Conservation (phyloP, 2,329 filamentous ascomycete species). For the Didymella lethalis region DNA sequence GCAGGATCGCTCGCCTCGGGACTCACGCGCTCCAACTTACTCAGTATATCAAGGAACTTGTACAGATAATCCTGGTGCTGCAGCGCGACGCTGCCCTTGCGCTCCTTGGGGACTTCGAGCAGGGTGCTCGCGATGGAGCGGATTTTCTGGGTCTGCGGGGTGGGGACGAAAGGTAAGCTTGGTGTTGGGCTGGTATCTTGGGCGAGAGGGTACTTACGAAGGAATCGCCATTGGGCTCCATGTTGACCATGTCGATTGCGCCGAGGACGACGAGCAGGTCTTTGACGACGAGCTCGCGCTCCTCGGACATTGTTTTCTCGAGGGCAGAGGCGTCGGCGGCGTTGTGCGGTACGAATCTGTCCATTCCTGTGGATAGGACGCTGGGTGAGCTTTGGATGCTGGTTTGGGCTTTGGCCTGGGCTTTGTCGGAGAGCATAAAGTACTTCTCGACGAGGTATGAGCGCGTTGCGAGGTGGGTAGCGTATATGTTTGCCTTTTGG, state of each 20-base stretch:
- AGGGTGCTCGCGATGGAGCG: slow-evolving; percentile 83
- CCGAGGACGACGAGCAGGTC: slow-evolving; percentile 77
- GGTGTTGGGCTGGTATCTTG: slow-evolving; percentile 24
- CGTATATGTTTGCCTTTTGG: slow-evolving; percentile 89
- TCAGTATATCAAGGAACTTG: slow-evolving; percentile 76
- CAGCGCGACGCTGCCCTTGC: slow-evolving; percentile 61
- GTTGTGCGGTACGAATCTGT: slow-evolving; percentile 36
- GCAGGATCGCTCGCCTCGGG: slow-evolving; percentile 47
- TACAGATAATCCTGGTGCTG: slow-evolving; percentile 75
- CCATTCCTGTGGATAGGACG: slow-evolving; percentile 38
- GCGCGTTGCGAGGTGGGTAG: slow-evolving; percentile 79
- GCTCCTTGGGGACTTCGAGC: slow-evolving; percentile 66
- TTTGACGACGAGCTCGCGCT: slow-evolving; percentile 82
- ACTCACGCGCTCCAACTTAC: slow-evolving; percentile 74
- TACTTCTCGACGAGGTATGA: slow-evolving; percentile 89
- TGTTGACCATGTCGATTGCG: slow-evolving; percentile 82
- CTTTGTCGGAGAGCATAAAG: slow-evolving; percentile 75
- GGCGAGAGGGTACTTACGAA: slow-evolving; percentile 60
- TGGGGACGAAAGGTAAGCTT: slow-evolving; percentile 38
- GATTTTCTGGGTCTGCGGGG: slow-evolving; percentile 75
- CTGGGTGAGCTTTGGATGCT: slow-evolving; percentile 46
- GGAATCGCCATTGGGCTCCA: slow-evolving; percentile 75
- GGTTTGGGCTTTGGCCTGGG: slow-evolving; percentile 54
- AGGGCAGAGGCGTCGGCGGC: slow-evolving; percentile 54
- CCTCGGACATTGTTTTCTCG: slow-evolving; percentile 71